Conservation (phyloP, 148 eudicot genomes). For the Rhododendron griersonianum region DNA sequence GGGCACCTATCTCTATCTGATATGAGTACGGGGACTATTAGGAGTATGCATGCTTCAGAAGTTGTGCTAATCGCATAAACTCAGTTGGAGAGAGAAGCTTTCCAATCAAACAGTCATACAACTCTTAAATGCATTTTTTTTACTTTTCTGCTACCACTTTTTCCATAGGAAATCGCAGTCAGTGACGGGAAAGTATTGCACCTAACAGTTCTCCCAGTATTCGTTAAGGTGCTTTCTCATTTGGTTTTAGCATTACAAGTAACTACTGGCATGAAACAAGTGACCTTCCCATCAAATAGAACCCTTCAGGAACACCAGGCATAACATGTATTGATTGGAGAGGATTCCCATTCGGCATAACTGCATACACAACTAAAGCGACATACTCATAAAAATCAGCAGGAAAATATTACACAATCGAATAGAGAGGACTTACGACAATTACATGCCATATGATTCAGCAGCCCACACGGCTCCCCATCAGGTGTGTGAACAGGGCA, state of each 20-base stretch:
- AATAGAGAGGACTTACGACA: constrained; percentile 64
- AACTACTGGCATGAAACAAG: neutral
- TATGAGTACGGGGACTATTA: neutral
- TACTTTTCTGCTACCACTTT: neutral
- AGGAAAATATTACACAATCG: neutral
- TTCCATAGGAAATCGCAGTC: neutral
- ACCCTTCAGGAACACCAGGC: neutral
- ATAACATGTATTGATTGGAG: neutral
- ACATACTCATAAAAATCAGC: neutral
- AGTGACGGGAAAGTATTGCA: neutral
- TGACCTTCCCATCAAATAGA: neutral
- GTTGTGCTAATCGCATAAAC: neutral
- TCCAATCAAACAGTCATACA: neutral
- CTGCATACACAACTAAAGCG: neutral
- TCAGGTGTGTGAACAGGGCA: constrained; percentile 99
- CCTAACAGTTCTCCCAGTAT: neutral
- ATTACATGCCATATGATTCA: constrained; percentile 76
- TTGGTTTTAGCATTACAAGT: neutral
- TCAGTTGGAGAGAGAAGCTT: neutral
- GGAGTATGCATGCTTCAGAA: neutral
- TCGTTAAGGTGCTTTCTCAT: neutral
- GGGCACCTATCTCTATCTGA: neutral
- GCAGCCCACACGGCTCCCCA: constrained; percentile 95
- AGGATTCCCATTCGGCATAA: neutral
- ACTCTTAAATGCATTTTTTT: neutral